These are phyloP conservation scores for Sindora glabra DNA, from an alignment of 306 rosid species.

Conservation along the genomic window DNA sequence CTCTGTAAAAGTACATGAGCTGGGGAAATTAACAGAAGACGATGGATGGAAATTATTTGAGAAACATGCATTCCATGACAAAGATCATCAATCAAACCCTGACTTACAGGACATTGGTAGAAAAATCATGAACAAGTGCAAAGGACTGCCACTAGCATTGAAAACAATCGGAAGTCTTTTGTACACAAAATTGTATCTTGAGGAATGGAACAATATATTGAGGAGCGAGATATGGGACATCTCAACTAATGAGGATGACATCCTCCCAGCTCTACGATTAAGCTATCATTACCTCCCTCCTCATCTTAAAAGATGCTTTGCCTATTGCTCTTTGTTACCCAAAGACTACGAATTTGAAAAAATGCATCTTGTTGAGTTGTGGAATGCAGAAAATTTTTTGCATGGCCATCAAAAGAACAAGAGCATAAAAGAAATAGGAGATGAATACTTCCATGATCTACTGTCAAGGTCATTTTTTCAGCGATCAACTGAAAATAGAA, in stretches of 20 bases:
- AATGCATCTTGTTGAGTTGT: slow-evolving; percentile 1
- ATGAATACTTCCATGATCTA: slow-evolving; percentile 2
- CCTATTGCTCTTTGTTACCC: slow-evolving; percentile 27
- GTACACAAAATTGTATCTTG: background rate
- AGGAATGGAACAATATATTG: slow-evolving; percentile 9
- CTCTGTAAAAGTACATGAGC: background rate
- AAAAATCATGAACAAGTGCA: slow-evolving; percentile 15
- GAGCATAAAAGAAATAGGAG: slow-evolving; percentile 10
- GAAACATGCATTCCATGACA: background rate
- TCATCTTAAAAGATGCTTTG: slow-evolving; percentile 24
- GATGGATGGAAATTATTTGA: slow-evolving; percentile 16
- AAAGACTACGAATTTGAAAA: slow-evolving; percentile 7
- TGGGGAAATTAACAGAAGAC: background rate
- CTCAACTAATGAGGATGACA: background rate
- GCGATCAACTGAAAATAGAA: background rate
- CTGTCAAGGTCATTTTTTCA: slow-evolving; percentile 25
- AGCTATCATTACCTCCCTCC: slow-evolving; percentile 17
- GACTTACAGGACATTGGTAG: background rate
- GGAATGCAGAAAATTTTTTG: slow-evolving; percentile 35
- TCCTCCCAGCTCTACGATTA: slow-evolving; percentile 13
- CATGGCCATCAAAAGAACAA: background rate
- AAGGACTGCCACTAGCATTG: slow-evolving; percentile 22
- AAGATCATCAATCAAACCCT: background rate
- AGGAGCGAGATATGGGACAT: slow-evolving; percentile 13
- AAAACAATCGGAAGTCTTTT: slow-evolving; percentile 24